These are phyloP conservation scores for Lanmaoa pseudosensibilis DNA, from an alignment of 768 basidiomycete species.

Conservation along the genomic window DNA sequence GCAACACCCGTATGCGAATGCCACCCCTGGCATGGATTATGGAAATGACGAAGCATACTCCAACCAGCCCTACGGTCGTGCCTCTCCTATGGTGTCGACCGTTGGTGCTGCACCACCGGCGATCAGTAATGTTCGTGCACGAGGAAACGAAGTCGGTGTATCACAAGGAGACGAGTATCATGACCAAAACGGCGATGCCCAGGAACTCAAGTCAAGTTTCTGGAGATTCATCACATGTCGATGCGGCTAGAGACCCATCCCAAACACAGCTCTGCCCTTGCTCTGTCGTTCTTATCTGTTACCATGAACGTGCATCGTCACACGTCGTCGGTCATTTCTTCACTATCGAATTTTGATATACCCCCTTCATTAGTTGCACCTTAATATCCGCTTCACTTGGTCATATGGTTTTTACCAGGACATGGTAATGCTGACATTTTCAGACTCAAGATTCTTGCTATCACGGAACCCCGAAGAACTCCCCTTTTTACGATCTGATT, in stretches of 20 bases:
- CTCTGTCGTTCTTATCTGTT: conserved; percentile 22
- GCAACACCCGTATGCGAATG: conserved; percentile 74
- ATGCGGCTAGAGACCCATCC: conserved; percentile 50
- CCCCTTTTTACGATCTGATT: conserved; percentile 29
- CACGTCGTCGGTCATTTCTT: conserved; percentile 37
- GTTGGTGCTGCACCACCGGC: conserved; percentile 69
- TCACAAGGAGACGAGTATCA: conserved; percentile 59
- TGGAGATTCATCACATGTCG: conserved; percentile 76
- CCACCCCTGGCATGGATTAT: conserved; percentile 60
- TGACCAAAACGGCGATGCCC: conserved; percentile 55
- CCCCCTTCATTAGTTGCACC: conserved; percentile 34
- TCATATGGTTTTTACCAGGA: conserved; percentile 34
- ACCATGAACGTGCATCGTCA: conserved; percentile 28
- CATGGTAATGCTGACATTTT: conserved; percentile 29
- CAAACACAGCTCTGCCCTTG: conserved; percentile 15
- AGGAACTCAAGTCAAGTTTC: conserved; percentile 52
- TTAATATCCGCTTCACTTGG: conserved; percentile 38
- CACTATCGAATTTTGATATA: conserved; percentile 38
- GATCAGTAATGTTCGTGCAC: conserved; percentile 68
- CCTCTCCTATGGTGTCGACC: conserved; percentile 79
- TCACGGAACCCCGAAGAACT: conserved; percentile 24
- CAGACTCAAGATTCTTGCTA: conserved; percentile 25
- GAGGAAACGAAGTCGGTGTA: conserved; percentile 66
- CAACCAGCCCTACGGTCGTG: conserved; percentile 67
- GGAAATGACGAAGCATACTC: conserved; percentile 58